These are phyloP conservation scores for Aphanomyces euteiches DNA, from an alignment of 352 stramenopile species.

Conservation along the genomic window DNA sequence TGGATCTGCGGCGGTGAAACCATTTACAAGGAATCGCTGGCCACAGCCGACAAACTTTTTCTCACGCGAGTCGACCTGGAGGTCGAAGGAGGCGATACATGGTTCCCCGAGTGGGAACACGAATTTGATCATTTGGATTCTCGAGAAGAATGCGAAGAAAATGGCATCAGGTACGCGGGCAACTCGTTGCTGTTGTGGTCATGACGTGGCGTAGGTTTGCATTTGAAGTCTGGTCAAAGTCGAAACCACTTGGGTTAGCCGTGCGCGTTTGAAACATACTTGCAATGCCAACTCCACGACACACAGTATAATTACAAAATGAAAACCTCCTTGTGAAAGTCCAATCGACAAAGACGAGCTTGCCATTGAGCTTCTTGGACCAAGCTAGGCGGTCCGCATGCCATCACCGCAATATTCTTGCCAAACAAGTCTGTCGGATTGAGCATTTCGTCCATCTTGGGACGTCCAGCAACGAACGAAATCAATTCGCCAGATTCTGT, in stretches of 20 bases:
- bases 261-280: neutral
- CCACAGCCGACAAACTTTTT: conserved; percentile 36
- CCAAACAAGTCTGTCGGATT: conserved; percentile 59
- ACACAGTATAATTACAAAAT: conserved; percentile 21
- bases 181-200: neutral
- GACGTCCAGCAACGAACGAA: conserved; percentile 47
- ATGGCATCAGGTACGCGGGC: conserved; percentile 11
- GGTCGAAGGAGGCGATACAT: conserved; percentile 48
- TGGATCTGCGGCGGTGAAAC: conserved; percentile 62
- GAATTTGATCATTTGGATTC: conserved; percentile 17
- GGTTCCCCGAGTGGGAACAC: conserved; percentile 41
- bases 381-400: conserved; percentile 69
- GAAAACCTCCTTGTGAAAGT: conserved; percentile 83
- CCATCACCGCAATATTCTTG: conserved; percentile 52
- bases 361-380: conserved; percentile 59
- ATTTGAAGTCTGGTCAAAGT: conserved; percentile 29
- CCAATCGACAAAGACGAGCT: conserved; percentile 53
- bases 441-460: conserved; percentile 60
- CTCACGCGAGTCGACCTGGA: conserved; percentile 54
- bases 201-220: conserved; percentile 22
- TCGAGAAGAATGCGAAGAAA: conserved; percentile 14
- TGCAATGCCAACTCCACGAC: too few relatives aligned
- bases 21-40: conserved; percentile 59
- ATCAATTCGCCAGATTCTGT: conserved; percentile 51
- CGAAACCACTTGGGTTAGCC: neutral